Base-by-base conservation (phyloP, 2,329 filamentous ascomycete species). In the Rhynchosporium secalis region DNA sequence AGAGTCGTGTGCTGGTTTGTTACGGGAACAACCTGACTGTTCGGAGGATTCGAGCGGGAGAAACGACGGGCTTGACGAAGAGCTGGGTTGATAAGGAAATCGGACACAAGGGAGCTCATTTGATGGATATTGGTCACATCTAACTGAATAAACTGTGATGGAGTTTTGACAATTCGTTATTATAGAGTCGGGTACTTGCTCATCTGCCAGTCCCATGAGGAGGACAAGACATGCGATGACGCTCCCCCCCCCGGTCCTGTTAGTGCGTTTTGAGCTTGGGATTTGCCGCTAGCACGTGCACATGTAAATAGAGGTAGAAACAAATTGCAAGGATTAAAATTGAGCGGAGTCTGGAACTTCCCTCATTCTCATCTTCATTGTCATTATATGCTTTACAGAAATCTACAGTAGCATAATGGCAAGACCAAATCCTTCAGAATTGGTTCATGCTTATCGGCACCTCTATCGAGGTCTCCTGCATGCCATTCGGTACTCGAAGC, bases 401-500 rank as follows among this genome's bases (percentile, higher is more conserved):
- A 5, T 36, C 33, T 36, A 36, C 33, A 5, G 33, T 43, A 28
- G 46, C 33, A 40, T 28, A 26, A 72, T 72, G 70, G 58, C 67
- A 10, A 29, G 28, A 26, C 61, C 63, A 20, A 59, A 45, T 38
- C 41, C 57, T 45, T 38, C 46, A 36, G 76, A 58, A 36, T 72
- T 91, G 57, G 72, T 87, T 45, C 80, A 83, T 68, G 85, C 88
- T 52, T 95, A 94, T 76, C 84, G 91, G 64, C 79, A 83, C 62
- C 79, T 95, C 40, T 88, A 89, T 72, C 85, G 87, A 58, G 80
- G 80, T 6, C 78, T 84, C 20, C 80, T 93, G n/a, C 84, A 81
- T 36, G 91, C 89, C 3, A 84, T 94, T 28, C 86, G 89, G 66
- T 90, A 86, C 77, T 84, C 89, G 13, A 82, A 83, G 65, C 90